Conservation (phyloP, 179 eudicot genomes). For the Vitellaria paradoxa region DNA sequence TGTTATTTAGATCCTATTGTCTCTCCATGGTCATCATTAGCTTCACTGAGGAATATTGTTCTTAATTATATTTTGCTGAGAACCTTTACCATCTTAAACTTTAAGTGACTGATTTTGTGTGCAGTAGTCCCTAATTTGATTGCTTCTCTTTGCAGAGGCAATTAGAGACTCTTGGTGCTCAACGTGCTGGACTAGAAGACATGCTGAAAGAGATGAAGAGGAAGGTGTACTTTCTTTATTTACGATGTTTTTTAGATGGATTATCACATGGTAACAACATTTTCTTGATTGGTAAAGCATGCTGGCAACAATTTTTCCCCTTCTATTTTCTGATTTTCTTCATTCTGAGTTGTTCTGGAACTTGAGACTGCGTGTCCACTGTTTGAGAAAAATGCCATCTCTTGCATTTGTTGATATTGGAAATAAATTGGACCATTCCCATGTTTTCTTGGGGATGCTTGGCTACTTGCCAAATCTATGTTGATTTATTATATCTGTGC, state of each 20-base stretch:
- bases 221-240: conserved; percentile 49
- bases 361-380: neutral
- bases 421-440: neutral
- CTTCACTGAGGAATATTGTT: conserved; percentile 6
- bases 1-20: neutral
- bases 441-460: conserved; percentile 1
- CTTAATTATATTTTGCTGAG: neutral
- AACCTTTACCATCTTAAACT: neutral
- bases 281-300: neutral
- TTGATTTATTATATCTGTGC: neutral
- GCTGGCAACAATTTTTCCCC: neutral
- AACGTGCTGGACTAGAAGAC: conserved; percentile 98
- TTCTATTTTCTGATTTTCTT: neutral
- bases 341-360: neutral
- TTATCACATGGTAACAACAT: neutral
- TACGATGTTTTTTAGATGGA: neutral
- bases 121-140: conserved; percentile 1
- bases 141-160: conserved; percentile 66
- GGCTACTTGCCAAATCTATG: neutral
- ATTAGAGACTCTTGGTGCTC: conserved; percentile 91
- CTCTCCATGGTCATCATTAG: neutral
- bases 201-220: conserved; percentile 99
- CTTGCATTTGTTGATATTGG: conserved; percentile 1
- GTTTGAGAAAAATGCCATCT: neutral
- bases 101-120: neutral